phyloP scores from a whole-genome alignment of 352 stramenopile species.

The Pythium rishiriense region DNA sequence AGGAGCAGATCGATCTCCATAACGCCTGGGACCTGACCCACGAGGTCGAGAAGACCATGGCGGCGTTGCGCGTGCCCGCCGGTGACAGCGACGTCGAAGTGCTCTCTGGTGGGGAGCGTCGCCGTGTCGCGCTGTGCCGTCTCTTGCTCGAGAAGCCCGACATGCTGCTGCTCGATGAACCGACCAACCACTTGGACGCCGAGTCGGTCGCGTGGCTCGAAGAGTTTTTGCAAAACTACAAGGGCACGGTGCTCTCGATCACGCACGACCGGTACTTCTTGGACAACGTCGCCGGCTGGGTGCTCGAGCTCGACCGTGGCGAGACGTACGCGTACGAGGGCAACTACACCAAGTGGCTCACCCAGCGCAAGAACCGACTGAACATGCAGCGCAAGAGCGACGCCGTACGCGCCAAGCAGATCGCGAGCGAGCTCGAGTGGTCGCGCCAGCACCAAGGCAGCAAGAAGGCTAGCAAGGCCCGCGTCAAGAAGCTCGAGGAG shows the following conservation, averaged over 20 bases:
- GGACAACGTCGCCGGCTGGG: conserved; percentile 97
- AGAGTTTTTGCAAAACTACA: conserved; percentile 95
- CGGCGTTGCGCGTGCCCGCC: conserved; percentile 70
- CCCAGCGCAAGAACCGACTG: conserved; percentile 93
- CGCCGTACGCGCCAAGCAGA: conserved; percentile 89
- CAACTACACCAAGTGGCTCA: conserved; percentile 98
- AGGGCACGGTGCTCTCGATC: conserved; percentile 96
- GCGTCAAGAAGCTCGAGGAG: conserved; percentile 91
- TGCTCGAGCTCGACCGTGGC: conserved; percentile 96
- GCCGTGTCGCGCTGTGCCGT: conserved; percentile 94
- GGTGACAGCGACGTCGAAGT: conserved; percentile 65
- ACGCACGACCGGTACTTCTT: conserved; percentile 99
- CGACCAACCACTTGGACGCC: conserved; percentile 98
- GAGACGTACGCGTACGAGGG: conserved; percentile 97
- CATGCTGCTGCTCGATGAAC: conserved; percentile 97
- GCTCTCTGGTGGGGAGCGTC: conserved; percentile 93
- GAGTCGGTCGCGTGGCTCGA: conserved; percentile 98
- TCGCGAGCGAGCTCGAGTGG: conserved; percentile 94
- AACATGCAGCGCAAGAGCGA: conserved; percentile 95
- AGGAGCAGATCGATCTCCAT: conserved; percentile 85
- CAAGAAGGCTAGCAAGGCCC: conserved; percentile 92
- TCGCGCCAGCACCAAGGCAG: conserved; percentile 83
- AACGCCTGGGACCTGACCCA: conserved; percentile 83
- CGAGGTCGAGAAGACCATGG: conserved; percentile 86
- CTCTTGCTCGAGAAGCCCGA: conserved; percentile 96